Evolutionary conservation across 495 filamentous ascomycete species (phyloP), one percentile per base, ranked within the genome.

Genomic region (Alectoria sarmentosa): DNA sequence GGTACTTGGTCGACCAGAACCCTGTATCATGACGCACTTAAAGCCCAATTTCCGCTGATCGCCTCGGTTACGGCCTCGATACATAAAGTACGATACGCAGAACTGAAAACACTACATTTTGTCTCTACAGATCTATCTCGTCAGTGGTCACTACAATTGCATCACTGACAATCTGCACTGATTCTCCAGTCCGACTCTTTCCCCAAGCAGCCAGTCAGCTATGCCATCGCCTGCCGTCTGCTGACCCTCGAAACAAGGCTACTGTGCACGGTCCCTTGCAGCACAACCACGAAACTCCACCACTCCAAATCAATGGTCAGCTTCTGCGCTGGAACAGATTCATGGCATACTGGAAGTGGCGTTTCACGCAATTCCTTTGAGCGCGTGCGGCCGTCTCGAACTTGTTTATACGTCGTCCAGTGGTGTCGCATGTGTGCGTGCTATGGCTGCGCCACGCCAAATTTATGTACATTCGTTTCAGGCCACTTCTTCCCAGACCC

Each of bases 341-440:
- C 19, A 30, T 39, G 10, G 8, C 23, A 8, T 49, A 46, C 46
- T 21, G 19, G 28, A 58, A 36, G n/a, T 46, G 19, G 1, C 21
- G 39, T 59, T 42, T 65, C 63, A 65, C 21, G 34, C 56, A 60
- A 60, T 60, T 65, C 19, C 42, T 65, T 65, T 19, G 63, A n/a
- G 63, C 63, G 63, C 39, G 7, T 65, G 49, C 10, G 28, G 21
- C 21, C 42, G 19, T 49, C 46, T 49, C 48, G 2, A 6, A 30
- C 48, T 14, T 14, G 9, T 26, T 15, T 56, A 41, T 42, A 55
- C 42, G n/a, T 54, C 36, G 38, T 17, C 54, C 39, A 41, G 19
- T 34, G n/a, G 32, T 37, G 56, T 42, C 41, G 46, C 44, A 44
- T 65, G 48, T 44, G 36, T 65, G 42, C 17, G 23, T 56, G 46